Evolutionary conservation across 169 alveolate species (phyloP).

Genomic region (Cryptosporidium muris): DNA sequence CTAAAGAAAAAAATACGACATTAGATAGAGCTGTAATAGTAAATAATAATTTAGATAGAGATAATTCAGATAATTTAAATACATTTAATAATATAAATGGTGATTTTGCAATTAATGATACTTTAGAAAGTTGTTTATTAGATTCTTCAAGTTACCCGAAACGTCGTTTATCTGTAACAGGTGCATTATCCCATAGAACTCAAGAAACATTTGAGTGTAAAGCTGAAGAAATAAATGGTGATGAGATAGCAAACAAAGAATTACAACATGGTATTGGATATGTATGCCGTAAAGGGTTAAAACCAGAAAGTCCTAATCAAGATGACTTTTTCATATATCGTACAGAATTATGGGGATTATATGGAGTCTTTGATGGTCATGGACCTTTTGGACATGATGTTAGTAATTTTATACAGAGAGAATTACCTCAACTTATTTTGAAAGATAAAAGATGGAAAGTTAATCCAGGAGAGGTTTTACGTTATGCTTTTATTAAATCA

Average conservation of each 20-base stretch:
- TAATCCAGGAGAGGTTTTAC: constrained; percentile 75
- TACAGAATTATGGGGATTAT: constrained; percentile 77
- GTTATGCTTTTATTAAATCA: constrained; percentile 76
- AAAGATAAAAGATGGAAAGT: constrained; percentile 67
- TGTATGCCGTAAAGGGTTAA: constrained; percentile 86
- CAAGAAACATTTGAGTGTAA: constrained; percentile 66
- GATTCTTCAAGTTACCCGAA: constrained; percentile 2
- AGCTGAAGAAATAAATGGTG: constrained; percentile 62
- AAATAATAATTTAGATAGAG: background rate
- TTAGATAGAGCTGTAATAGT: too few relatives aligned
- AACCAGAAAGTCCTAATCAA: constrained; percentile 89
- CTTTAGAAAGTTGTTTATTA: constrained; percentile 6
- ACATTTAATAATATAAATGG: background rate
- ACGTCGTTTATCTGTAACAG: constrained; percentile 62
- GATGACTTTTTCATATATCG: constrained; percentile 83
- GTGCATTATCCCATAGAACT: constrained; percentile 41
- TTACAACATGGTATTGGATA: constrained; percentile 78
- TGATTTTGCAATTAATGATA: background rate
- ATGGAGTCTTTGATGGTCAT: constrained; percentile 91
- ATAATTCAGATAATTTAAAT: background rate
- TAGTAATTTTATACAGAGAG: constrained; percentile 80
- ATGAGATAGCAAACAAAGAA: constrained; percentile 49
- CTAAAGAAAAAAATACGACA: background rate
- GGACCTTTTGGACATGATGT: constrained; percentile 90
- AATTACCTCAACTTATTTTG: constrained; percentile 76